These are phyloP conservation scores for Globisporangium ultimum DNA, from an alignment of 352 stramenopile genomes.

Conservation along the genomic window DNA sequence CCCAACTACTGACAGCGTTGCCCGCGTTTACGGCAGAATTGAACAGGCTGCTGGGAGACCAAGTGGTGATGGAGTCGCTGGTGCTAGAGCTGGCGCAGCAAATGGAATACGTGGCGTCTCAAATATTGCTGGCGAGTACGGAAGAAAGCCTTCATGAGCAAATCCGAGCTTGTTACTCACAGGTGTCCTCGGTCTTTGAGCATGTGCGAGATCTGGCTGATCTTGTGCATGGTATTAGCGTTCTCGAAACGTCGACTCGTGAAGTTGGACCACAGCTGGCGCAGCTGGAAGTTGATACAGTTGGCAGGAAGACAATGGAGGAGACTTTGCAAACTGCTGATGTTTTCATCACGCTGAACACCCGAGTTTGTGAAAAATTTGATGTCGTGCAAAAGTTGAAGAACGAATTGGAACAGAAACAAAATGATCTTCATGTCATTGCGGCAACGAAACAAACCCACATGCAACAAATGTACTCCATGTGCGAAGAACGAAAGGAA, in stretches of 20 bases:
- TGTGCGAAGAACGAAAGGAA: constrained; percentile 17
- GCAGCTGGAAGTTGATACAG: constrained; percentile 44
- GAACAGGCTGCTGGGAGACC: constrained; percentile 32
- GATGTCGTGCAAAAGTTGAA: not conserved
- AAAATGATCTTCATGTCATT: constrained; percentile 11
- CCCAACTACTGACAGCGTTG: constrained; percentile 35
- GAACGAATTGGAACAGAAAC: constrained; percentile 17
- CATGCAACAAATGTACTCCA: constrained; percentile 10
- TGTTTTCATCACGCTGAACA: constrained; percentile 8
- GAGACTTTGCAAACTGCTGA: constrained; percentile 15
- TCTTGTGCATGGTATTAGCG: constrained; percentile 47
- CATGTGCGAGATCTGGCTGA: constrained; percentile 35
- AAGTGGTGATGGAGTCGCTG: constrained; percentile 24
- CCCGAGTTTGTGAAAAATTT: constrained; percentile 8
- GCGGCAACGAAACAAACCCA: constrained; percentile 8
- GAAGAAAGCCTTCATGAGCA: constrained; percentile 24
- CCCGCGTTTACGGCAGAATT: constrained; percentile 36
- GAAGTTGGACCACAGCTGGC: constrained; percentile 11
- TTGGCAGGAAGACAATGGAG: constrained; percentile 29
- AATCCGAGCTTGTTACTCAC: constrained; percentile 35
- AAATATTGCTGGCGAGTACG: constrained; percentile 12
- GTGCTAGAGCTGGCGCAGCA: constrained; percentile 50
- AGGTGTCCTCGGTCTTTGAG: constrained; percentile 31
- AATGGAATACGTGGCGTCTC: constrained; percentile 43
- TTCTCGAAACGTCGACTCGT: constrained; percentile 41